Evolutionary conservation across 164 flowering plant genomes (phyloP).

Genomic region (Tetrastigma voinierianum): DNA sequence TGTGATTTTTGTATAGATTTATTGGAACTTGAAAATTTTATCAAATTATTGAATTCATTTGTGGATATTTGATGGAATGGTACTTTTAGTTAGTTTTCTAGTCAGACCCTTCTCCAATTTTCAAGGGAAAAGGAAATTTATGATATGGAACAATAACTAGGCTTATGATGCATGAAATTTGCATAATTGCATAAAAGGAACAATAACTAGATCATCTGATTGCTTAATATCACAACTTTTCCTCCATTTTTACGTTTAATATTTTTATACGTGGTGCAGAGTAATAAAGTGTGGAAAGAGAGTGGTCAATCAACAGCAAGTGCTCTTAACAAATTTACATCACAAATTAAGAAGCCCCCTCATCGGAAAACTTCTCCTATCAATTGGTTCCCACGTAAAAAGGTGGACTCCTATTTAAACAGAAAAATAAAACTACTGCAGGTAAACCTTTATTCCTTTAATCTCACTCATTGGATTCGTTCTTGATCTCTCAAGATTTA

Average conservation of each 20-base stretch:
- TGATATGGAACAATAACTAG: too few relatives aligned
- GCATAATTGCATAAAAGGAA: background rate
- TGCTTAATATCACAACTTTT: background rate
- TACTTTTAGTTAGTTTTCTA: too few relatives aligned
- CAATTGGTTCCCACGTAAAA: constrained; percentile 88
- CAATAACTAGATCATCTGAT: background rate
- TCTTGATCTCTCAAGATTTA: background rate
- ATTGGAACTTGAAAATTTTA: too few relatives aligned
- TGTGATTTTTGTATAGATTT: too few relatives aligned
- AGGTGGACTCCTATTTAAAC: constrained; percentile 77
- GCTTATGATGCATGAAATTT: too few relatives aligned
- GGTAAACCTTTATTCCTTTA: constrained; percentile 36
- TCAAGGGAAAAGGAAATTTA: too few relatives aligned
- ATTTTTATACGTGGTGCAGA: constrained; percentile 38
- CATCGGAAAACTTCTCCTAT: constrained; percentile 72
- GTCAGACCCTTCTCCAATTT: too few relatives aligned
- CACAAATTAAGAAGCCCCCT: constrained; percentile 74
- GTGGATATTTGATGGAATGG: too few relatives aligned
- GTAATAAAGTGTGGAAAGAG: constrained; percentile 37
- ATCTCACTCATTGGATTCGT: too few relatives aligned
- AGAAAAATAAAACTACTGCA: constrained; percentile 81
- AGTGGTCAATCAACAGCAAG: constrained; percentile 36
- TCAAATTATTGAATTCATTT: too few relatives aligned
- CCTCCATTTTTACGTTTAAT: background rate
- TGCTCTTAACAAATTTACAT: constrained; percentile 58